Evolutionary conservation across 2,329 filamentous ascomycete species (phyloP).

Genomic region (Colletotrichum sp.): DNA sequence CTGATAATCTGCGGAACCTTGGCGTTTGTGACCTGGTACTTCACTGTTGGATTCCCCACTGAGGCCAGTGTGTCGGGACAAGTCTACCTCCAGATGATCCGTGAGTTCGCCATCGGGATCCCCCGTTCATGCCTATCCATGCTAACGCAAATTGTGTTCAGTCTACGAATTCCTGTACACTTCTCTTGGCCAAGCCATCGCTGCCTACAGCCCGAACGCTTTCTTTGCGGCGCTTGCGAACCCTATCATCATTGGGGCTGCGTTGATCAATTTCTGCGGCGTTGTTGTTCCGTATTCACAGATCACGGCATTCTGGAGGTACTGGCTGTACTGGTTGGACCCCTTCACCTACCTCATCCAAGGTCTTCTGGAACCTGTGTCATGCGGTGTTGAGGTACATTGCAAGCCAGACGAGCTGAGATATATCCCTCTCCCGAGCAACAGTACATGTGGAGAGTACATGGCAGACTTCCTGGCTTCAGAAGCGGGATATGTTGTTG

Average conservation of each 20-base stretch:
- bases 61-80: conserved; percentile 20
- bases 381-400: conserved; percentile 41
- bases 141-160: background rate
- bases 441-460: background rate
- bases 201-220: conserved; percentile 54
- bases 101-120: conserved; percentile 37
- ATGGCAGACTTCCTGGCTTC: background rate
- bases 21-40: conserved; percentile 52
- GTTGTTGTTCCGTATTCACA: conserved; percentile 26
- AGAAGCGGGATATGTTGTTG: background rate
- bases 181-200: conserved; percentile 45
- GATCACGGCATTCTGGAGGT: conserved; percentile 28
- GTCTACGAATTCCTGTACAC: conserved; percentile 46
- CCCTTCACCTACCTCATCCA: conserved; percentile 46
- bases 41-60: conserved; percentile 39
- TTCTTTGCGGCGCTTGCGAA: conserved; percentile 53
- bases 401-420: conserved; percentile 35
- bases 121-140: conserved; percentile 38
- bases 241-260: conserved; percentile 45
- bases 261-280: conserved; percentile 34
- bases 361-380: conserved; percentile 36
- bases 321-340: conserved; percentile 44
- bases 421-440: background rate
- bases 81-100: conserved; percentile 34
- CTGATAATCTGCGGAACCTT: conserved; percentile 46